A percentile compares a stretch with the other conserved stretches of the same genome.
Evolutionary conservation across 75 land plant species (phyloP).

Genomic region (Ceratopteris richardii): DNA sequence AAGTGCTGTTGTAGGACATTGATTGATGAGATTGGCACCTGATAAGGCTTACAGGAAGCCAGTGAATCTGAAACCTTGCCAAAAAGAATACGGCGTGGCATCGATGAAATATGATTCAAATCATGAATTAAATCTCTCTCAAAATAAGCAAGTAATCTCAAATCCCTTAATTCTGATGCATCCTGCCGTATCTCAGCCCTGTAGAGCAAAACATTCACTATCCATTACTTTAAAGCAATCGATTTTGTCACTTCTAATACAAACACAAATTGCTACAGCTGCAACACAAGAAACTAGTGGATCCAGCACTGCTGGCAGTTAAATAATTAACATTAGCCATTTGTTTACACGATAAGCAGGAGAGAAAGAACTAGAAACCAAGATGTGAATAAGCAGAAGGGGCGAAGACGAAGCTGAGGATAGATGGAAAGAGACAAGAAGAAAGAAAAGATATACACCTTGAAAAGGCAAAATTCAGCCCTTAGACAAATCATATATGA

Average conservation of each 20-base stretch:
- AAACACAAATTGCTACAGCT: neutral
- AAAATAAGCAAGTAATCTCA: slow-evolving; percentile 59
- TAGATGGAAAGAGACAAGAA: too few species aligned
- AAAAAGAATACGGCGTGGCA: slow-evolving; percentile 10
- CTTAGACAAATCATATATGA: too few species aligned
- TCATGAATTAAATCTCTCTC: slow-evolving; percentile 47
- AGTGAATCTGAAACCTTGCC: slow-evolving; percentile 17
- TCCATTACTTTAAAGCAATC: neutral
- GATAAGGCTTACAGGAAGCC: slow-evolving; percentile 15
- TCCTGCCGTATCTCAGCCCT: slow-evolving; percentile 2
- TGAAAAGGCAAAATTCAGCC: too few species aligned
- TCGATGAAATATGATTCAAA: slow-evolving; percentile 20
- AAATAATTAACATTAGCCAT: too few species aligned
- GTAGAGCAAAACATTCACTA: neutral
- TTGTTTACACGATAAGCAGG: too few species aligned
- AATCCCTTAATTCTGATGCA: slow-evolving; percentile 38
- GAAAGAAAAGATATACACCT: too few species aligned
- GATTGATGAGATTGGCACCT: slow-evolving; percentile 43
- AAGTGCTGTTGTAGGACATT: slow-evolving; percentile 62
- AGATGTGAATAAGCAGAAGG: too few species aligned
- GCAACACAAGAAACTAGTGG: too few species aligned
- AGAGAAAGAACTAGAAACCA: too few species aligned
- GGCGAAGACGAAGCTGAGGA: too few species aligned
- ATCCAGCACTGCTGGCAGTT: too few species aligned
- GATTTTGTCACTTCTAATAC: neutral